These are phyloP conservation scores for Primulina huaijiensis DNA, from an alignment of 257 asterid species.

Conservation along the genomic window DNA sequence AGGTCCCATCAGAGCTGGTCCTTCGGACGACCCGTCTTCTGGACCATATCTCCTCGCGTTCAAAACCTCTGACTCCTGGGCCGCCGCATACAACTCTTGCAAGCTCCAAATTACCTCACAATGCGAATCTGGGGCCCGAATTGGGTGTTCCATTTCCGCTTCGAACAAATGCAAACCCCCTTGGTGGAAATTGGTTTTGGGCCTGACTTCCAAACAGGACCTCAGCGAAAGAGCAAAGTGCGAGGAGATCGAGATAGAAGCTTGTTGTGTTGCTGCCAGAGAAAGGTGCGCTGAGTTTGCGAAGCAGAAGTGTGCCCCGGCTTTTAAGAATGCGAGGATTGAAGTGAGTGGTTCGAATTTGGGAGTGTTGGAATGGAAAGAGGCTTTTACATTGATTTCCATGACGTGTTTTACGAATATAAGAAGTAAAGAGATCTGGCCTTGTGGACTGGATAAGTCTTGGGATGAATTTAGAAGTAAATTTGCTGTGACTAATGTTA, in stretches of 20 bases:
- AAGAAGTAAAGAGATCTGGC: conserved; percentile 29
- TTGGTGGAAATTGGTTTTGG: conserved; percentile 69
- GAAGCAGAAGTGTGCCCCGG: conserved; percentile 56
- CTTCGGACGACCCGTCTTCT: conserved; percentile 42
- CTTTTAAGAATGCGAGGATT: conserved; percentile 61
- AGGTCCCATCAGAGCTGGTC: conserved; percentile 50
- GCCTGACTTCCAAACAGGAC: conserved; percentile 39
- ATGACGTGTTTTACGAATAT: conserved; percentile 41
- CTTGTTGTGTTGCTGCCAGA: conserved; percentile 52
- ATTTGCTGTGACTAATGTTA: conserved; percentile 36
- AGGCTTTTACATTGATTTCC: conserved; percentile 52
- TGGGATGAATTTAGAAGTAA: conserved; percentile 49
- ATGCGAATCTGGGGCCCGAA: conserved; percentile 76
- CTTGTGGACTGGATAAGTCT: conserved; percentile 35
- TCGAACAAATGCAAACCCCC: conserved; percentile 73
- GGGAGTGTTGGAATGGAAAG: conserved; percentile 36
- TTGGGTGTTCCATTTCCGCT: conserved; percentile 88
- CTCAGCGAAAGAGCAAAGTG: conserved; percentile 61
- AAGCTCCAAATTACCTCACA: conserved; percentile 53
- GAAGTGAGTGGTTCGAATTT: conserved; percentile 39
- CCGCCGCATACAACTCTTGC: conserved; percentile 51
- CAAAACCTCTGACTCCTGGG: conserved; percentile 60
- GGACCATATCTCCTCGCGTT: conserved; percentile 72
- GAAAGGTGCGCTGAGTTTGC: conserved; percentile 56
- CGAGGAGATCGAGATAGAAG: conserved; percentile 77